Evolutionary conservation across 495 filamentous ascomycete species (phyloP).

Genomic region (Penicillium salamii): DNA sequence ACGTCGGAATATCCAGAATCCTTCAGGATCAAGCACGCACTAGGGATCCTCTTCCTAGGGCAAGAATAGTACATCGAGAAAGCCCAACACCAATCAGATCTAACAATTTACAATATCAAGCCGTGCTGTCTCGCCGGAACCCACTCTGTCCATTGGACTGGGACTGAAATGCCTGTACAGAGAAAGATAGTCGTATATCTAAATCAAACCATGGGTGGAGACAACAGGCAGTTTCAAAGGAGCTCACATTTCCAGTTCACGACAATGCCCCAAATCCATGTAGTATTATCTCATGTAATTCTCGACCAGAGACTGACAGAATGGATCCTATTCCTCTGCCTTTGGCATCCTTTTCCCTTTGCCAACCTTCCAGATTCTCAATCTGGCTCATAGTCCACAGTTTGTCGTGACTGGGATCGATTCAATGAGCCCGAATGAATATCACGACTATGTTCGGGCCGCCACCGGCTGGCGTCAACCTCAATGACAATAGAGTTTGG

Average conservation of each 20-base stretch:
- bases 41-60: not conserved
- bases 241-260: not conserved
- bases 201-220: not conserved
- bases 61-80: not conserved
- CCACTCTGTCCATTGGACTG: not conserved
- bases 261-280: not conserved
- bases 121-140: not conserved
- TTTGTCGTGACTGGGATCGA: not conserved
- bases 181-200: too few relatives aligned
- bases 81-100: not conserved
- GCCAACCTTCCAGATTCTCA: too few relatives aligned
- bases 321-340: not conserved
- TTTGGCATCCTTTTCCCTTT: too few relatives aligned
- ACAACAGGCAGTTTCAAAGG: not conserved
- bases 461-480: slow-evolving; percentile 11
- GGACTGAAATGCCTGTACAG: not conserved
- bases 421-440: not conserved
- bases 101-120: not conserved
- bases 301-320: not conserved
- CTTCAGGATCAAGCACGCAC: not conserved
- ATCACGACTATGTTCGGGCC: slow-evolving; percentile 9
- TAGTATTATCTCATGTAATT: not conserved
- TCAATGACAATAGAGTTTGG: slow-evolving; percentile 1
- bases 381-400: too few relatives aligned
- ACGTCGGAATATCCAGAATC: not conserved